These are phyloP conservation scores for Kazachstania kunashirensis DNA, from an alignment of 805 yeast species.

Conservation along the genomic window DNA sequence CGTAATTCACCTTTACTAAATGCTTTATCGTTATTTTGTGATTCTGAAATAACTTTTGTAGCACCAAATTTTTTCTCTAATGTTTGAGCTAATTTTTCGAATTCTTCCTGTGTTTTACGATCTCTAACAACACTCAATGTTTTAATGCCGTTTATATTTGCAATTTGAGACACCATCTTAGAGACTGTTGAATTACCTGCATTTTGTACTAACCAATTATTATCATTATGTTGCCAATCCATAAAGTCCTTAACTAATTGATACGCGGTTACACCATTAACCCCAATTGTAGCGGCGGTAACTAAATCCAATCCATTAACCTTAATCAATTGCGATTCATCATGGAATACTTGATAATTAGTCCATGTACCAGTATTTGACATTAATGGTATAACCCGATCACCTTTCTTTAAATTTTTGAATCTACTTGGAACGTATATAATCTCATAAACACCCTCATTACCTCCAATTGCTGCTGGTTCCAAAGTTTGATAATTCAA, in stretches of 20 bases:
- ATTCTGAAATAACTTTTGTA: slow-evolving; percentile 78
- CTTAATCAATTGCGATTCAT: slow-evolving; percentile 43
- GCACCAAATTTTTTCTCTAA: slow-evolving; percentile 63
- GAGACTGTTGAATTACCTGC: slow-evolving; percentile 97
- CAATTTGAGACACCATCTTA: slow-evolving; percentile 82
- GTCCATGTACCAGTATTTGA: slow-evolving; percentile 90
- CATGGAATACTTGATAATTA: slow-evolving; percentile 58
- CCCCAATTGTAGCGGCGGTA: slow-evolving; percentile 82
- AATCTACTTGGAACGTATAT: slow-evolving; percentile 47
- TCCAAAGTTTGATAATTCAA: slow-evolving; percentile 46
- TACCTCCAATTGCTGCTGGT: slow-evolving; percentile 82
- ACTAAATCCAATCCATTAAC: slow-evolving; percentile 41
- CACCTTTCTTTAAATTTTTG: slow-evolving; percentile 40
- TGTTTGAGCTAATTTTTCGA: slow-evolving; percentile 49
- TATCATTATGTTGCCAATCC: slow-evolving; percentile 21
- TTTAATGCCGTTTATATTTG: slow-evolving; percentile 64
- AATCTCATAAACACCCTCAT: slow-evolving; percentile 88
- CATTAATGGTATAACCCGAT: slow-evolving; percentile 74
- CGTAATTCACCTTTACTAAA: slow-evolving; percentile 48
- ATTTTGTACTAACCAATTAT: slow-evolving; percentile 89
- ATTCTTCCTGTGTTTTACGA: slow-evolving; percentile 45
- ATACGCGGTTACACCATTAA: slow-evolving; percentile 88
- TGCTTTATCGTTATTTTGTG: slow-evolving; percentile 60
- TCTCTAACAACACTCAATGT: slow-evolving; percentile 84
- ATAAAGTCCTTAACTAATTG: slow-evolving; percentile 69